Evolutionary conservation across 805 yeast genomes (phyloP).

Genomic region (Kuraishia borneana): DNA sequence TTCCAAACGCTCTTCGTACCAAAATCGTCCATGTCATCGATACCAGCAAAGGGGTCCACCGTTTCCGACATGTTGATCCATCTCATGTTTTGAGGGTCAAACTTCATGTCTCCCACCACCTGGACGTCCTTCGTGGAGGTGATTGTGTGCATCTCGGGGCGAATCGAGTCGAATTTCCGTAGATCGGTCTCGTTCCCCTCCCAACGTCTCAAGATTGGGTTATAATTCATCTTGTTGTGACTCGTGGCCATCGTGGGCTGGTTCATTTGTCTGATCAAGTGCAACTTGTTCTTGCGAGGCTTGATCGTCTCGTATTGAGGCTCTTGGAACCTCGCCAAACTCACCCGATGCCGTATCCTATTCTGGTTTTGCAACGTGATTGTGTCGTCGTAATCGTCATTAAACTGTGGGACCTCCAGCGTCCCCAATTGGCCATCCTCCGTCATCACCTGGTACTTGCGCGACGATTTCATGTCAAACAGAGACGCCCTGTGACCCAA

Average conservation of each 20-base stretch:
- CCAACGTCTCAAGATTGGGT: slow-evolving; percentile 43
- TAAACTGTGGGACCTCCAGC: neutral
- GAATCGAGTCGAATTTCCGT: slow-evolving; percentile 32
- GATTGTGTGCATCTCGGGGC: slow-evolving; percentile 10
- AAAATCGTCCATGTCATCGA: slow-evolving; percentile 28
- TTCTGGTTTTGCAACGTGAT: neutral
- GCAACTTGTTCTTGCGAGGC: slow-evolving; percentile 1
- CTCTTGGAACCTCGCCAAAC: neutral
- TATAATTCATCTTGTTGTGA: slow-evolving; percentile 31
- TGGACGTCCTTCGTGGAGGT: slow-evolving; percentile 24
- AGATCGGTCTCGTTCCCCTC: slow-evolving; percentile 56
- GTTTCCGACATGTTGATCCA: slow-evolving; percentile 42
- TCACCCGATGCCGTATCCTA: neutral
- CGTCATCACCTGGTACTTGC: neutral
- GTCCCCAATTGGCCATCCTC: neutral
- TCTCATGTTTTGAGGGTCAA: slow-evolving; percentile 41
- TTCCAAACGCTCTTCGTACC: neutral
- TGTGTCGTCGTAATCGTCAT: neutral
- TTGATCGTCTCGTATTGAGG: neutral
- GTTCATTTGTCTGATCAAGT: slow-evolving; percentile 1
- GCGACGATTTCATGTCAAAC: neutral
- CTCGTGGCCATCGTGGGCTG: neutral
- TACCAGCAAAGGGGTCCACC: slow-evolving; percentile 35
- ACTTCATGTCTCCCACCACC: slow-evolving; percentile 43
- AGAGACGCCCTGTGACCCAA: neutral